phyloP scores from a whole-genome alignment of 495 filamentous ascomycete genomes.

The Jackrogersella multiformis region DNA sequence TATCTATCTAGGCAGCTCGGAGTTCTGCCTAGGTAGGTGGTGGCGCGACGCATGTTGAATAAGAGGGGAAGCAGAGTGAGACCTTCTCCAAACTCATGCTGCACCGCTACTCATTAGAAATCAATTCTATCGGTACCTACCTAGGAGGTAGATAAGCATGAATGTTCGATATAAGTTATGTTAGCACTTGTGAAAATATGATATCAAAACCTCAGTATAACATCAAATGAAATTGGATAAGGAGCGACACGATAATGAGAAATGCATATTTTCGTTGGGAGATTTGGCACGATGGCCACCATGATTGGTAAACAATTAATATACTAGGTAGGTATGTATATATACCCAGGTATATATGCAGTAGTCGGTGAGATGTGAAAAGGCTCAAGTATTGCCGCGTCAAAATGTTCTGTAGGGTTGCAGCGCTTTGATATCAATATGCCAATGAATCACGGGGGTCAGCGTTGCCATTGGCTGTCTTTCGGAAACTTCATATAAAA shows the following conservation, averaged over 20 bases:
- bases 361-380: not conserved
- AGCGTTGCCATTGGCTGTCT: conserved; percentile 2
- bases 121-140: not conserved
- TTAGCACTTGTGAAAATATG: conserved; percentile 1
- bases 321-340: not conserved
- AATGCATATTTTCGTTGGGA: not conserved
- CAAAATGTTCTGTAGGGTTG: conserved; percentile 1
- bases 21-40: not conserved
- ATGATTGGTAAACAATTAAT: not conserved
- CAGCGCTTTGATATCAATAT: not conserved
- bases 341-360: not conserved
- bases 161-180: not conserved
- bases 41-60: conserved; percentile 1
- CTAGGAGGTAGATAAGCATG: not conserved
- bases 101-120: not conserved
- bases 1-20: conserved; percentile 1
- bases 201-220: not conserved
- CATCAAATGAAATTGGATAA: not conserved
- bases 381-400: not conserved
- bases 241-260: not conserved
- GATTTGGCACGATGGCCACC: not conserved
- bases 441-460: conserved; percentile 5
- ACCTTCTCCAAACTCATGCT: not conserved
- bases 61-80: not conserved
- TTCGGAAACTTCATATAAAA: conserved; percentile 7